Percentiles rank a stretch among this genome's conserved stretches.
Evolutionary conservation across 1,284 basidiomycete species (phyloP).

Genomic region (Vanrija sp.): DNA sequence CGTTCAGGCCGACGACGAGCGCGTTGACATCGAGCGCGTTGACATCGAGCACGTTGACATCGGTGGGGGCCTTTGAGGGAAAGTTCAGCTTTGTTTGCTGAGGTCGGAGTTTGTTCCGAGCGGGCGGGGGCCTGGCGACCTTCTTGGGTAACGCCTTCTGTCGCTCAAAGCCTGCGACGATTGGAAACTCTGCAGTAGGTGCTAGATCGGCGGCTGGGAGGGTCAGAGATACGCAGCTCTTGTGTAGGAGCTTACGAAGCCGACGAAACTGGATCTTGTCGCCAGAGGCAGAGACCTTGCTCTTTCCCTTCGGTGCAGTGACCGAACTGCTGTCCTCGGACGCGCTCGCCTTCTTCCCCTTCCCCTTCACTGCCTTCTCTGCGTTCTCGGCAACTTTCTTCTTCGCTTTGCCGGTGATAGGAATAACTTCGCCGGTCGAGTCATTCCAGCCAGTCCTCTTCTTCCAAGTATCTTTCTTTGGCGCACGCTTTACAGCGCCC

Average conservation of each 20-base stretch:
- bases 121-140: neutral
- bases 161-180: conserved; percentile 11
- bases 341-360: conserved; percentile 8
- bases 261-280: conserved; percentile 11
- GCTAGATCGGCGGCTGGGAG: neutral
- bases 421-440: conserved; percentile 8
- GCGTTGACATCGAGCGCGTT: conserved; percentile 2
- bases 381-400: neutral
- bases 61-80: neutral
- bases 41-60: conserved; percentile 5
- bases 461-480: neutral
- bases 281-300: conserved; percentile 1
- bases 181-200: conserved; percentile 1
- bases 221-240: neutral
- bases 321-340: neutral
- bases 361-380: neutral
- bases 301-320: neutral
- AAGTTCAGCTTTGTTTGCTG: neutral
- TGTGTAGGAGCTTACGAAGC: conserved; percentile 5
- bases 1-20: neutral
- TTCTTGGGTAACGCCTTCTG: conserved; percentile 7
- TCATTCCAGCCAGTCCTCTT: conserved; percentile 22
- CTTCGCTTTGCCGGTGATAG: conserved; percentile 1
- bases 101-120: neutral
- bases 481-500: no score